Evolutionary conservation across 345 rosid species (phyloP), one percentile per base, ranked within the genome.

Genomic region (Dovyalis caffra): DNA sequence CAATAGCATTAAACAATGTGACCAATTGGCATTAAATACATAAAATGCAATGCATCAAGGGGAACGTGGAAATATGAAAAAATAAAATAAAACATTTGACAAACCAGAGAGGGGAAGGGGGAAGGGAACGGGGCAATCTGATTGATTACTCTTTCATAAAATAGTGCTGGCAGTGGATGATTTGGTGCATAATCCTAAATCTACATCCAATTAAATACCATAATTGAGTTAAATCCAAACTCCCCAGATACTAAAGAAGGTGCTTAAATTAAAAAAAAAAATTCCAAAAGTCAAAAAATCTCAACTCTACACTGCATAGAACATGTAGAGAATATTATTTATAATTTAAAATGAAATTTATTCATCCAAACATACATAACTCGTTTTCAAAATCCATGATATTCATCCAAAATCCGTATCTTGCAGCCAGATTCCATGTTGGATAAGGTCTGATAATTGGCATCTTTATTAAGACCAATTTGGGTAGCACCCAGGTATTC

Each of bases 21-120:
- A 23, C 72, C 28, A 61, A 76, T 72, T 71, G 60, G 64, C 70
- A 73, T 21, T 15, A 31, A 38, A 37, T 58, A 56, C 10, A n/a
- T 11, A 8, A 56, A 53, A n/a, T 3, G 4, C 60, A 56, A 56
- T 56, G 25, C 25, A 56, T 56, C 60, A 53, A 23, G 28, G 28
- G 26, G 28, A 23, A 9, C 8, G 18, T 1, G 1, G 28, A 56
- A 56, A n/a, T 9, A 12, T 16, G 12, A 38, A 11, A 3, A 10
- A 23, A 56, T 10, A 8, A 56, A 0, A 23, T 5, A 56, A 14
- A 53, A 8, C 25, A 23, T 56, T 56, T 8, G 25, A 56, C n/a
- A 56, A 56, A n/a, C 6, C 28, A n/a, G 28, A 56, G 11, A 23
- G 28, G 15, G 61, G 61, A 11, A 56, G 61, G 61, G 61, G 56